phyloP scores from a whole-genome alignment of 176 grass and related monocot species.

The Oryza brachyantha region DNA sequence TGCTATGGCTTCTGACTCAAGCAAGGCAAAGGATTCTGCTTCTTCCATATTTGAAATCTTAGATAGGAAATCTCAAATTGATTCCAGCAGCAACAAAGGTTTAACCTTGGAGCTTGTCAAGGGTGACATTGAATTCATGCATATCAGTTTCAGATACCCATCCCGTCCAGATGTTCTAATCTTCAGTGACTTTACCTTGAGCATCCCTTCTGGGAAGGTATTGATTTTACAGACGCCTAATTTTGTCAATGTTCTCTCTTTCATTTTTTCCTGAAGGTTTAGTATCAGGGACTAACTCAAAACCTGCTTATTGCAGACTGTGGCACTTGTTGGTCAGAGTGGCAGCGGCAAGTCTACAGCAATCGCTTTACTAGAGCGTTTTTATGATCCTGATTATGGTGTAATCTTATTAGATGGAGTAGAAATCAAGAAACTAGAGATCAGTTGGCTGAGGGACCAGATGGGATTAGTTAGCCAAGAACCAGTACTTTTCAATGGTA shows the following conservation, averaged over 20 bases:
- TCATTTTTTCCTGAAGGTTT: background rate
- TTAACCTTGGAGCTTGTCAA: slow-evolving; percentile 31
- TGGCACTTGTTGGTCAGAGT: slow-evolving; percentile 51
- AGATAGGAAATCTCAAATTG: slow-evolving; percentile 22
- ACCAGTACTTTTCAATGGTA: slow-evolving; percentile 48
- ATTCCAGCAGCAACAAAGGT: slow-evolving; percentile 39
- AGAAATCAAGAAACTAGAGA: slow-evolving; percentile 41
- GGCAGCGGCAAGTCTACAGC: slow-evolving; percentile 53
- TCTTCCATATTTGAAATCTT: slow-evolving; percentile 28
- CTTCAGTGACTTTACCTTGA: slow-evolving; percentile 46
- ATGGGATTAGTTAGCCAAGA: slow-evolving; percentile 61
- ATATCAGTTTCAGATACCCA: slow-evolving; percentile 52
- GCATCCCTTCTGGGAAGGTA: slow-evolving; percentile 42
- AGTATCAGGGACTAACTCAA: background rate
- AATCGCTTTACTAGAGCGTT: slow-evolving; percentile 47
- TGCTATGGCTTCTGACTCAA: slow-evolving; percentile 33
- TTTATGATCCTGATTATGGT: slow-evolving; percentile 51
- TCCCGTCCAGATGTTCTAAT: slow-evolving; percentile 46
- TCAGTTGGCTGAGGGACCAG: slow-evolving; percentile 45
- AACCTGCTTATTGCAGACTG: slow-evolving; percentile 31
- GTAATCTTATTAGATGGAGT: slow-evolving; percentile 40
- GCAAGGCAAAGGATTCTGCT: slow-evolving; percentile 32
- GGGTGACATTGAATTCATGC: slow-evolving; percentile 43
- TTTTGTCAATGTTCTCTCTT: background rate
- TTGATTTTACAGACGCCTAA: background rate